Evolutionary conservation across 345 rosid genomes (phyloP), one percentile per base, ranked within the genome.

Genomic region (Lepidium didymum): DNA sequence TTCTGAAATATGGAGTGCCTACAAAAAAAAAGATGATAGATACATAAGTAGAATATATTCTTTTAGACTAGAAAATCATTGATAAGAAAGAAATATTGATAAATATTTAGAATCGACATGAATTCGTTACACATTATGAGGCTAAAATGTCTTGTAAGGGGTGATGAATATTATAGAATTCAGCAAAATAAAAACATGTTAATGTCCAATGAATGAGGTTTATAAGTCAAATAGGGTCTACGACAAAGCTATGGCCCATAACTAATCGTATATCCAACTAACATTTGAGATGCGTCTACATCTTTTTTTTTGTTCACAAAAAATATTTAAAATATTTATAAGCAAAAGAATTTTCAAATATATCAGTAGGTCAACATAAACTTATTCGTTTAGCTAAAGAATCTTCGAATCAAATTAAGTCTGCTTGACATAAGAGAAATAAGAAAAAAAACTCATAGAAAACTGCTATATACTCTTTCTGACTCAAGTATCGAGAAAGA

Each of bases 141-240:
- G 23, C 55, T 56, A 27, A 54, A 23, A 23, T 46, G 56, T 36
- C 57, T 46, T 57, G 49, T 21, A 45, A 55, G 5, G 42, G 69
- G 52, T 35, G 23, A 45, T 25, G 23, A 1, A 60, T 29, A 40
- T 61, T 14, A 49, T 56, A 45, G 27, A 35, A 70, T 41, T 51
- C 16, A 62, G 18, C 61, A 14, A 72, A 29, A 35, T 19, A 51
- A 65, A 8, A 55, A 72, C 76, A 63, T 72, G 76, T 37, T 63
- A 59, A 49, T 57, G 77, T 57, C 66, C 38, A 33, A 49, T 56
- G 54, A 19, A 8, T 73, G 46, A 73, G 47, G 50, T 54, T 63
- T 37, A 12, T 10, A 38, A 64, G 76, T 72, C 76, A 64, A 72
- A 72, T 52, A 38, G 35, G 58, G 64, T 72, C 65, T 72, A 72